These are phyloP conservation scores for Solidago caesia DNA, from an alignment of 129 eudicot species.

Conservation along the genomic window DNA sequence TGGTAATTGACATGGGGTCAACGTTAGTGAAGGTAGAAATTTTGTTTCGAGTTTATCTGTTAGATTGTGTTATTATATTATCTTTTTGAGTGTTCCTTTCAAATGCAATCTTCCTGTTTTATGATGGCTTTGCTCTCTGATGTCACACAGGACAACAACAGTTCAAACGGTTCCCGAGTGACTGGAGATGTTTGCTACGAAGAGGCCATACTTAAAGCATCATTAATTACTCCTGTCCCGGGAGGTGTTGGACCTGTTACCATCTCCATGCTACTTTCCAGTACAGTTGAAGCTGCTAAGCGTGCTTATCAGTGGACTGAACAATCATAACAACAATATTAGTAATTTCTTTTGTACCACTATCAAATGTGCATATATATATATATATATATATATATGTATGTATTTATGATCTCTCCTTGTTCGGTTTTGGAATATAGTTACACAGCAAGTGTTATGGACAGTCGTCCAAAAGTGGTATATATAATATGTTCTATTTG, in stretches of 20 bases:
- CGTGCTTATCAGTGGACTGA: conserved; percentile 33
- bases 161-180: conserved; percentile 22
- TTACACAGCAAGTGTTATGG: neutral
- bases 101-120: neutral
- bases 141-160: conserved; percentile 38
- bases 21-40: conserved; percentile 43
- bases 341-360: conserved; percentile 1
- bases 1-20: conserved; percentile 60
- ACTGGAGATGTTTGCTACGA: conserved; percentile 62
- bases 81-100: neutral
- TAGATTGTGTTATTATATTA: neutral
- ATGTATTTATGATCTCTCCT: neutral
- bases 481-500: neutral
- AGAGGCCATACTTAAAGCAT: conserved; percentile 50
- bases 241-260: conserved; percentile 76
- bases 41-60: neutral
- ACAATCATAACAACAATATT: conserved; percentile 3
- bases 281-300: conserved; percentile 59
- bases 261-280: conserved; percentile 63
- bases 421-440: neutral
- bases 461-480: neutral
- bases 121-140: conserved; percentile 15
- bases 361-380: neutral
- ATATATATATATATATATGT: neutral
- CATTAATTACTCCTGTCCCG: conserved; percentile 64